Conservation (phyloP, 2,329 filamentous ascomycete species). For the Sclerotinia borealis region DNA sequence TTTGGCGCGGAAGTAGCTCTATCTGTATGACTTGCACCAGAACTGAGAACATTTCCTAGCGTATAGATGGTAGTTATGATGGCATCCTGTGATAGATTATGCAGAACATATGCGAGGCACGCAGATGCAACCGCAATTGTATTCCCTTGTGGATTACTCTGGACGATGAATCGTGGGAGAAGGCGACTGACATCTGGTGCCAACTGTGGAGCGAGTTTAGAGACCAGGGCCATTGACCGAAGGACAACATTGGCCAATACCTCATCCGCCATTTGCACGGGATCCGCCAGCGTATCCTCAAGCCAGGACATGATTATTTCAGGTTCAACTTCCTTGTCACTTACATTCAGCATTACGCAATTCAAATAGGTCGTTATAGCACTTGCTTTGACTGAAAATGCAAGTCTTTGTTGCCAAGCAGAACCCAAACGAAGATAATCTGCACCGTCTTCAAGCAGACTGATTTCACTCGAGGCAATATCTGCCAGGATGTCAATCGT, state of each 20-base stretch:
- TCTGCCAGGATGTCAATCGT: conserved; percentile 60
- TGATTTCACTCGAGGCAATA: conserved; percentile 76
- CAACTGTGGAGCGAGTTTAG: conserved; percentile 64
- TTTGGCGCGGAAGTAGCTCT: conserved; percentile 39
- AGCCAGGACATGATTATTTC: conserved; percentile 80
- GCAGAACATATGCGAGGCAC: conserved; percentile 75
- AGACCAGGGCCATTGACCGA: conserved; percentile 75
- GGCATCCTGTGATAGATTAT: conserved; percentile 80
- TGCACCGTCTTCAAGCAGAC: conserved; percentile 77
- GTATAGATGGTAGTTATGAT: conserved; percentile 94
- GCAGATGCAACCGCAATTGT: conserved; percentile 75
- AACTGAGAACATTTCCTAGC: conserved; percentile 89
- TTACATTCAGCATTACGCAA: conserved; percentile 63
- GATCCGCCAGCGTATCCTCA: conserved; percentile 72
- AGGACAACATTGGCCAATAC: conserved; percentile 72
- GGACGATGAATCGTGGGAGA: conserved; percentile 81
- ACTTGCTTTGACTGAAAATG: conserved; percentile 77
- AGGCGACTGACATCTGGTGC: conserved; percentile 72
- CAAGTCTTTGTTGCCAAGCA: conserved; percentile 77
- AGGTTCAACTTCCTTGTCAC: conserved; percentile 73
- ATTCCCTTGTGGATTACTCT: conserved; percentile 63
- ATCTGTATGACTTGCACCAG: conserved; percentile 48
- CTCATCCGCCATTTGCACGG: conserved; percentile 74
- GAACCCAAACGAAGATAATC: conserved; percentile 87
- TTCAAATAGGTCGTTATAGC: conserved; percentile 80